phyloP scores from a whole-genome alignment of 345 rosid species.

The Chamaenerion angustifolium region DNA sequence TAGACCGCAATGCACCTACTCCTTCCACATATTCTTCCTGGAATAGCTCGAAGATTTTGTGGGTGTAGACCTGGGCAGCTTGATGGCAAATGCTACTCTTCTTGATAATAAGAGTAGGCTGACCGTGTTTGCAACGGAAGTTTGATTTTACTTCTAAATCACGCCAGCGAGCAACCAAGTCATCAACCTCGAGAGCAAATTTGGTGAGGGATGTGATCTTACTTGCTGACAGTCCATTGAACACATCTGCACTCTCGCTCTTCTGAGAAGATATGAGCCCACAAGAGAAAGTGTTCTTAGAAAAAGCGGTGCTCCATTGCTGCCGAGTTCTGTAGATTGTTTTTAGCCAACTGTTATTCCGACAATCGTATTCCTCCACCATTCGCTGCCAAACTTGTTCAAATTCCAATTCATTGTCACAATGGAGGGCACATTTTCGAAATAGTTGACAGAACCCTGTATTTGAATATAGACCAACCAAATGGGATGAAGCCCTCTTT shows the following conservation, averaged over 20 bases:
- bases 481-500: constrained; percentile 3
- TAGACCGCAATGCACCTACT: constrained; percentile 6
- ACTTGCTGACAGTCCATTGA: constrained; percentile 1
- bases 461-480: constrained; percentile 4
- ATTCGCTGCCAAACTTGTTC: constrained; percentile 6
- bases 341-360: constrained; percentile 6
- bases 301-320: constrained; percentile 5
- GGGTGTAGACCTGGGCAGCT: constrained; percentile 5
- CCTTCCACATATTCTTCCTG: constrained; percentile 6
- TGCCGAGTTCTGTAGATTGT: constrained; percentile 4
- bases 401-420: background rate
- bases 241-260: constrained; percentile 5
- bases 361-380: constrained; percentile 6
- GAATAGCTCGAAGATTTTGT: constrained; percentile 7
- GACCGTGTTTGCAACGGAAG: constrained; percentile 5
- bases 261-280: constrained; percentile 5
- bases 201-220: constrained; percentile 4
- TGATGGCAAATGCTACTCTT: constrained; percentile 5
- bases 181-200: constrained; percentile 5
- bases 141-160: constrained; percentile 5
- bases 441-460: constrained; percentile 1
- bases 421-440: background rate
- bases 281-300: constrained; percentile 1
- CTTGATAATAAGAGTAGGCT: constrained; percentile 4
- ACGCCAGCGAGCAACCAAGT: constrained; percentile 7